Conservation (phyloP, 2,329 filamentous ascomycete species). For the Incumbomyces delicatus region DNA sequence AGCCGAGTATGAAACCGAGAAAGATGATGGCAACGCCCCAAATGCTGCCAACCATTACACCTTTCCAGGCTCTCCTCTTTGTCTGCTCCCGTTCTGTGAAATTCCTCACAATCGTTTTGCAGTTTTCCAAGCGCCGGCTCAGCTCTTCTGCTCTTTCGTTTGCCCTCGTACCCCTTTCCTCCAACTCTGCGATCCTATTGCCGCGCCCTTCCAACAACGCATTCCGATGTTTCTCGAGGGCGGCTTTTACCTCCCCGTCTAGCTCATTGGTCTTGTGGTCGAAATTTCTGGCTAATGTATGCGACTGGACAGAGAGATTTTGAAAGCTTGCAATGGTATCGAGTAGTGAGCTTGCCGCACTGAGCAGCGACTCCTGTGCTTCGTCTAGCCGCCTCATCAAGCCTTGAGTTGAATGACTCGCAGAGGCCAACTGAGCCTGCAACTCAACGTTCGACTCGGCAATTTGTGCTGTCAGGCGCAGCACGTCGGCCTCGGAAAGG, state of each 20-base stretch:
- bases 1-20: background rate
- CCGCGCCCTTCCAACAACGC: background rate
- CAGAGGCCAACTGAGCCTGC: background rate
- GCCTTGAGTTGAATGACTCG: background rate
- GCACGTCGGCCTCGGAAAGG: constrained; percentile 4
- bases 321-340: constrained; percentile 6
- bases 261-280: constrained; percentile 1
- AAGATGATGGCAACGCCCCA: constrained; percentile 2
- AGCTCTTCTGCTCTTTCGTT: constrained; percentile 3
- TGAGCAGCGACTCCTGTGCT: background rate
- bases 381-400: constrained; percentile 6
- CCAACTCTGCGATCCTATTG: background rate
- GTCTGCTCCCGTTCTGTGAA: constrained; percentile 1
- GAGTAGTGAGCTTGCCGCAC: constrained; percentile 1
- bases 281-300: constrained; percentile 1
- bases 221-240: background rate
- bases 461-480: constrained; percentile 2
- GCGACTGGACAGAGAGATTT: constrained; percentile 2
- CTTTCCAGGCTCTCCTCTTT: constrained; percentile 6
- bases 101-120: constrained; percentile 2
- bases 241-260: background rate
- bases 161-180: background rate
- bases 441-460: constrained; percentile 4
- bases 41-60: constrained; percentile 1
- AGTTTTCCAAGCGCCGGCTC: constrained; percentile 4